These are phyloP conservation scores for Apiospora koreana DNA, from an alignment of 2,329 filamentous ascomycete genomes.

Conservation along the genomic window DNA sequence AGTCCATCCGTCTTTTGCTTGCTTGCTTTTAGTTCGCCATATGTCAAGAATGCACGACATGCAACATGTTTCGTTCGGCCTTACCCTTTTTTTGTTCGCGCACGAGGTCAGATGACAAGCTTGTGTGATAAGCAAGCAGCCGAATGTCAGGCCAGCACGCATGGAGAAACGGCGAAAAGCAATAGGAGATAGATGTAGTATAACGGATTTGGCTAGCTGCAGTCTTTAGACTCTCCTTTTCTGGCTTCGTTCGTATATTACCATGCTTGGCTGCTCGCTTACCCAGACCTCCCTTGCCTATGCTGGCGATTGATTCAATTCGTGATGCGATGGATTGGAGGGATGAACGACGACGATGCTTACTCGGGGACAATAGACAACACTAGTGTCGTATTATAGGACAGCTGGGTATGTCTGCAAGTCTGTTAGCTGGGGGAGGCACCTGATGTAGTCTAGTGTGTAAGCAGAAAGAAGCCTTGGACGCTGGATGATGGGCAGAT, in stretches of 20 bases:
- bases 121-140: not conserved
- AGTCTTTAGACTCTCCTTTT: not conserved
- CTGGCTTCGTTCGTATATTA: not conserved
- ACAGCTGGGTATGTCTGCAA: not conserved
- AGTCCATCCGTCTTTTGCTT: not conserved
- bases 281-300: not conserved
- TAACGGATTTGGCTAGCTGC: constrained; percentile 4
- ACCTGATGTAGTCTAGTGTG: constrained; percentile 4
- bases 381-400: not conserved
- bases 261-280: not conserved
- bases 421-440: not conserved
- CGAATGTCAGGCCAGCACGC: not conserved
- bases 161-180: not conserved
- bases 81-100: not conserved
- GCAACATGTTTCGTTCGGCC: not conserved
- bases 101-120: not conserved
- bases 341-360: not conserved
- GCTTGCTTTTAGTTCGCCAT: not conserved
- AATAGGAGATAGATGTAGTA: not conserved
- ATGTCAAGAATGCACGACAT: not conserved
- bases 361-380: not conserved
- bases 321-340: not conserved
- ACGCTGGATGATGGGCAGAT: constrained; percentile 4
- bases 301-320: not conserved
- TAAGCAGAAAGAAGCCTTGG: not conserved